Evolutionary conservation across 768 basidiomycete genomes (phyloP).

Genomic region (Leccinum disarticulatum): DNA sequence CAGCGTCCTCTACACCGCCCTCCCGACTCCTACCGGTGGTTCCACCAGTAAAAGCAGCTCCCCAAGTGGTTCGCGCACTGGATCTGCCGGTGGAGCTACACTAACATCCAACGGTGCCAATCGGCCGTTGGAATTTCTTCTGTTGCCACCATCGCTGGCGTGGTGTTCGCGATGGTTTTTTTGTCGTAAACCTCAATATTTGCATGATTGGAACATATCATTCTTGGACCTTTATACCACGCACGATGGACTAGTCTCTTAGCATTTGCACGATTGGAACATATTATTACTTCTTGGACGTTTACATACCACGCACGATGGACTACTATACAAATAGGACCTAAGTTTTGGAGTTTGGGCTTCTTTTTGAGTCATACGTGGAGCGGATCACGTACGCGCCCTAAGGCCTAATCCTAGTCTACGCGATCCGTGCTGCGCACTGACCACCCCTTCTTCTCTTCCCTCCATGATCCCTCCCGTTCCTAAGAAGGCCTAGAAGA

Average conservation of each 20-base stretch:
- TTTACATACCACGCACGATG: no score
- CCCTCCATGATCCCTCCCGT: slow-evolving; percentile 32
- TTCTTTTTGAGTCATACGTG: no score
- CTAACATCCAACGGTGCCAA: slow-evolving; percentile 19
- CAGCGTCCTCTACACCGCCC: slow-evolving; percentile 34
- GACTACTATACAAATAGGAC: no score
- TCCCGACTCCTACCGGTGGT: slow-evolving; percentile 13
- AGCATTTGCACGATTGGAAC: no score
- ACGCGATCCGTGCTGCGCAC: slow-evolving; percentile 11
- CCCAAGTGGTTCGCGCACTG: slow-evolving; percentile 14
- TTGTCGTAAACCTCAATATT: slow-evolving; percentile 25
- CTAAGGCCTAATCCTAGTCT: not conserved
- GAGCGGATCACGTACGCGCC: no score
- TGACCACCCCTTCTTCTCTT: not conserved
- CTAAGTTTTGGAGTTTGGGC: no score
- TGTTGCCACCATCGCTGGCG: slow-evolving; percentile 32
- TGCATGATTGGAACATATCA: not conserved
- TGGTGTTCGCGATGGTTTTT: slow-evolving; percentile 36
- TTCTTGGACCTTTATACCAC: not conserved
- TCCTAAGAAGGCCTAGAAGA: slow-evolving; percentile 47
- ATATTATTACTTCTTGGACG: no score
- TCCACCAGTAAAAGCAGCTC: not conserved
- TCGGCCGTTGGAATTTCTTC: slow-evolving; percentile 29
- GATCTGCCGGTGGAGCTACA: slow-evolving; percentile 16
- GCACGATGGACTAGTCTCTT: no score